Base-by-base conservation (phyloP, 345 rosid species). In the Pugionium dolabratum region DNA sequence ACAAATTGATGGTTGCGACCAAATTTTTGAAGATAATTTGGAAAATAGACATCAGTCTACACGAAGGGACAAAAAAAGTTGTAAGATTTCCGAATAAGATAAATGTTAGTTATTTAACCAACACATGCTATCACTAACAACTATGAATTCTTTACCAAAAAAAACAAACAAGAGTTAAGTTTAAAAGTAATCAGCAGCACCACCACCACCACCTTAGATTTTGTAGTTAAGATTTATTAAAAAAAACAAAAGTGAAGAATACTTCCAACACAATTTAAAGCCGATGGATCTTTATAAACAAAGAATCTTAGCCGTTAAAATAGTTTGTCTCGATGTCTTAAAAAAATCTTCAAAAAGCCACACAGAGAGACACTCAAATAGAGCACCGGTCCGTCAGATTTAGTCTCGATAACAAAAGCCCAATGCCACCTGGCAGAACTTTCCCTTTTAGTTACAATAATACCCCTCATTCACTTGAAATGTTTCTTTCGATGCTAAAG, bases 331-430 rank as follows among this genome's bases (percentile, higher is more conserved):
- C 78, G 78, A 75, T 75, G 53, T 51, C 26, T 51, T n/a, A 7
- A 75, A 75, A 69, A 73, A 69, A 74, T 74, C 75, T 74, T 50
- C 70, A 68, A 74, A 75, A 75, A 75, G 74, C 66, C 18, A 68
- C 30, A 73, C 72, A 34, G 76, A 66, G 57, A 4, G 44, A 58
- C 72, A 53, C 76, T 73, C 57, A 73, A 66, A 73, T 59, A 66
- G 73, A 74, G 75, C 67, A 53, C 61, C 74, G 78, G 73, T 69
- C 74, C 74, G 74, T 75, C 75, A 69, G 75, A 75, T 69, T 75
- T 31, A 64, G 78, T 70, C 69, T 75, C 75, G 75, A 68, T 55
- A 74, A 67, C 18, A 69, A 56, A 74, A 64, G 48, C 78, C 76
- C 67, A 30, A 66, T 62, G 64, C 41, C 65, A 61, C 69, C 11